Conservation (phyloP, 2,329 filamentous ascomycete species). For the Ophiostoma fasciatum region DNA sequence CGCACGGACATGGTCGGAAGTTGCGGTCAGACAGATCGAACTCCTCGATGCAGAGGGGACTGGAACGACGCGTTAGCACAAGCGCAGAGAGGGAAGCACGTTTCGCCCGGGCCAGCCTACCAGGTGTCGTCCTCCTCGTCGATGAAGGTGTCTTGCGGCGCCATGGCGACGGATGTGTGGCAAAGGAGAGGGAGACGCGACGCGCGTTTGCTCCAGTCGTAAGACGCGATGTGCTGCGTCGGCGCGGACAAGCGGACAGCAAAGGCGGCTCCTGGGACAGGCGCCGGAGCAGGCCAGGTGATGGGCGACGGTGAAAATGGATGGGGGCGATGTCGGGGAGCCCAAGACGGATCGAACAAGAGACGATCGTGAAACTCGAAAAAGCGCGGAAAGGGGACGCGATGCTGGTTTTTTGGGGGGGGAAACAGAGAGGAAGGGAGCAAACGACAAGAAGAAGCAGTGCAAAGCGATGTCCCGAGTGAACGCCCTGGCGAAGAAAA, state of each 20-base stretch:
- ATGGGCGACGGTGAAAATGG: too few species aligned
- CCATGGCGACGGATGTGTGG: conserved; percentile 30
- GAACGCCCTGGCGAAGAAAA: conserved; percentile 1
- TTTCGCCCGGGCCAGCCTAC: conserved; percentile 30
- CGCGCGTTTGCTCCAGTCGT: neutral
- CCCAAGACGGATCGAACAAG: too few species aligned
- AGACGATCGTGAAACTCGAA: too few species aligned
- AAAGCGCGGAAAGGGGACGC: too few species aligned
- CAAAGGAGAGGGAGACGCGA: neutral
- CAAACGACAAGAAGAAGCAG: neutral
- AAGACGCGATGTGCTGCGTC: neutral
- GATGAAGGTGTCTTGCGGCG: conserved; percentile 55
- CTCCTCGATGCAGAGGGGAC: conserved; percentile 96
- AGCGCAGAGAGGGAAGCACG: neutral
- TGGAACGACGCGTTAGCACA: conserved; percentile 25
- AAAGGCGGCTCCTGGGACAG: too few species aligned
- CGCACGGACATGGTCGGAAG: conserved; percentile 92
- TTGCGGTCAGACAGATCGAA: conserved; percentile 96
- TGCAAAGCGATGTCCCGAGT: neutral
- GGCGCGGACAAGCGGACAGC: too few species aligned
- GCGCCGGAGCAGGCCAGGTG: too few species aligned
- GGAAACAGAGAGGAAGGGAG: neutral
- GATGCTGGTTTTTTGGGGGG: neutral
- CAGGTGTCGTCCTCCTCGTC: conserved; percentile 58
- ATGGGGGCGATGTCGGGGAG: too few species aligned